A percentile compares a stretch with the other conserved stretches of the same genome.
Evolutionary conservation across 805 yeast genomes (phyloP).

Genomic region (Pichia deserticola): DNA sequence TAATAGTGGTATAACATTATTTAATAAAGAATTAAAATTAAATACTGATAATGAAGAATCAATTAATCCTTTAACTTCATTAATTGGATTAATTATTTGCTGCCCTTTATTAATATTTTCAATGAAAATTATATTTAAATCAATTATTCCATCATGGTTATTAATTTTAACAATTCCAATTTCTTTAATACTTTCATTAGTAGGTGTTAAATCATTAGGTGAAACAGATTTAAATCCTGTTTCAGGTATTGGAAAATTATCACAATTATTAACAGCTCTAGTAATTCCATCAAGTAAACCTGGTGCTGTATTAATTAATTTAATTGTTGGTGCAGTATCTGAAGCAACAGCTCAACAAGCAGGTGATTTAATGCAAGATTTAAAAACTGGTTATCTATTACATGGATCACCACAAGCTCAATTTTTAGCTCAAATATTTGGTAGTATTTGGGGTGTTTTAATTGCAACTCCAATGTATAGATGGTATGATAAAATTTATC

Average conservation of each 20-base stretch:
- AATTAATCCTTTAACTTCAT: constrained; percentile 3
- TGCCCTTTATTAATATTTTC: constrained; percentile 60
- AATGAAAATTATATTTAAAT: constrained; percentile 62
- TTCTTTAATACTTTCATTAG: constrained; percentile 71
- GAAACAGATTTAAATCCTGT: constrained; percentile 97
- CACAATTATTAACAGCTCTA: constrained; percentile 82
- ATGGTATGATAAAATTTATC: constrained; percentile 73
- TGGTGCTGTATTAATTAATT: constrained; percentile 73
- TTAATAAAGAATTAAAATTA: not conserved
- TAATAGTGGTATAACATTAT: not conserved
- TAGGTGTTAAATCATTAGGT: constrained; percentile 91
- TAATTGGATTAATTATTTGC: constrained; percentile 56
- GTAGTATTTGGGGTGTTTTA: constrained; percentile 77
- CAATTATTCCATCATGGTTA: constrained; percentile 63
- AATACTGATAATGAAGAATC: constrained; percentile 26
- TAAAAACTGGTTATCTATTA: constrained; percentile 85
- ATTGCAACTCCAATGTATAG: constrained; percentile 77
- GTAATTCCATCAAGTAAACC: constrained; percentile 69
- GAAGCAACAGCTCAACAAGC: constrained; percentile 99
- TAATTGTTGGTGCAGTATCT: constrained; percentile 94
- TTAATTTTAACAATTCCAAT: constrained; percentile 59
- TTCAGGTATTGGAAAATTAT: constrained; percentile 90
- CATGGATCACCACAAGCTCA: constrained; percentile 94
- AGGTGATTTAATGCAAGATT: constrained; percentile 95
- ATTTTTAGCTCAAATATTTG: constrained; percentile 82